Percentiles rank a stretch among this genome's conserved stretches.
Evolutionary conservation across 139 green algal species (phyloP).

Genomic region (Desmodesmus armatus): DNA sequence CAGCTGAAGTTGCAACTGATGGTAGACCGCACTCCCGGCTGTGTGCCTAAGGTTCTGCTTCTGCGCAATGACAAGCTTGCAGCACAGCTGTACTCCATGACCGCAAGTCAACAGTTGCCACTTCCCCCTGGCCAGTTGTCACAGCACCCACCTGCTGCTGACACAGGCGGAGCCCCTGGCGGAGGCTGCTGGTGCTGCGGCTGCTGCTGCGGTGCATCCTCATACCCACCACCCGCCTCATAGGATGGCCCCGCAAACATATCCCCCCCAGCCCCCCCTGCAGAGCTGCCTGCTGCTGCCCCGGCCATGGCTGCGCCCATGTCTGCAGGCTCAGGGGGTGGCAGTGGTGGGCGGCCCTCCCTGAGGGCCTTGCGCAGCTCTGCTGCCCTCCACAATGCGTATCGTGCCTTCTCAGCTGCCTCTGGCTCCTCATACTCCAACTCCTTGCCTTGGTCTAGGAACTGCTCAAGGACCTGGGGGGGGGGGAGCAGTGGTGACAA

Average conservation of each 20-base stretch:
- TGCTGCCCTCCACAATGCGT: constrained; percentile 87
- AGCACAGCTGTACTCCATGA: too few species aligned
- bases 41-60: background rate
- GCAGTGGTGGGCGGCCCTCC: constrained; percentile 76
- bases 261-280: constrained; percentile 6
- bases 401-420: constrained; percentile 84
- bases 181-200: background rate
- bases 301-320: background rate
- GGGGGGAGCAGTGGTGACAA: too few species aligned
- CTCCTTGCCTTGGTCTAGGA: constrained; percentile 15
- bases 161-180: background rate
- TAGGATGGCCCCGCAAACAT: constrained; percentile 20
- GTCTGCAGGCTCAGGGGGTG: constrained; percentile 53
- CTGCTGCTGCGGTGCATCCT: background rate
- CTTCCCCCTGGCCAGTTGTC: background rate
- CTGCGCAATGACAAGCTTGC: too few species aligned
- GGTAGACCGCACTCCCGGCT: too few species aligned
- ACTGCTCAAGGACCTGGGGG: constrained; percentile 35
- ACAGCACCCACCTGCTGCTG: background rate
- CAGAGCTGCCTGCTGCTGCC: background rate
- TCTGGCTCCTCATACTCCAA: constrained; percentile 52
- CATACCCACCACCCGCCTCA: too few species aligned
- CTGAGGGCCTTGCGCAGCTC: constrained; percentile 89
- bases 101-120: background rate
- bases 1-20: too few species aligned